Evolutionary conservation across 345 rosid species (phyloP).

Genomic region (Anastatica hierochuntica): DNA sequence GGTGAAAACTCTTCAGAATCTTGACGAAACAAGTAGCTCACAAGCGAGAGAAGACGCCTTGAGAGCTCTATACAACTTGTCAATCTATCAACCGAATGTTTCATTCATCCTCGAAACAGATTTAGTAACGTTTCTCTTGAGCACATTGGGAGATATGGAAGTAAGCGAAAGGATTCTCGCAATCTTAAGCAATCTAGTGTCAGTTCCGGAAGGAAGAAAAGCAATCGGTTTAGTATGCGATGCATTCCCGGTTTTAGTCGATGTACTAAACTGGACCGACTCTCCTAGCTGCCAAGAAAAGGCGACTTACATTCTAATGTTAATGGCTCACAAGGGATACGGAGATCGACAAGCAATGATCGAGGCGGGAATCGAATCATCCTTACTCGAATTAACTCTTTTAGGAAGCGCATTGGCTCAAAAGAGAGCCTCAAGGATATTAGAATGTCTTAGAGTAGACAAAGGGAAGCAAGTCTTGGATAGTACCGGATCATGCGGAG

Average conservation of each 20-base stretch:
- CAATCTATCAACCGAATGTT: slow-evolving; percentile 53
- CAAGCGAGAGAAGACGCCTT: slow-evolving; percentile 85
- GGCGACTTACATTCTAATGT: slow-evolving; percentile 72
- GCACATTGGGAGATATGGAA: slow-evolving; percentile 78
- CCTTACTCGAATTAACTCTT: slow-evolving; percentile 81
- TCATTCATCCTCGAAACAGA: slow-evolving; percentile 51
- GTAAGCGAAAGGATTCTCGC: slow-evolving; percentile 83
- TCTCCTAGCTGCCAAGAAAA: slow-evolving; percentile 93
- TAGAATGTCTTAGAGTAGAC: slow-evolving; percentile 66
- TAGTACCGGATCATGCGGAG: slow-evolving; percentile 41
- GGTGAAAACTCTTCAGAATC: slow-evolving; percentile 45
- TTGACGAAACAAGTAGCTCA: slow-evolving; percentile 29
- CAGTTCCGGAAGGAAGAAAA: slow-evolving; percentile 78
- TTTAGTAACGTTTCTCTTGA: slow-evolving; percentile 48
- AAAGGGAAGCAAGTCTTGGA: slow-evolving; percentile 86
- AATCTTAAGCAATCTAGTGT: slow-evolving; percentile 63
- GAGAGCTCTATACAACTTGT: slow-evolving; percentile 81
- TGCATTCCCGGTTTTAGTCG: slow-evolving; percentile 66
- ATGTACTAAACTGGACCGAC: slow-evolving; percentile 84
- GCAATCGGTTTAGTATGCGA: slow-evolving; percentile 47
- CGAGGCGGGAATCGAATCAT: slow-evolving; percentile 72
- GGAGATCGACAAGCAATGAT: slow-evolving; percentile 86
- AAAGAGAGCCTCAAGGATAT: slow-evolving; percentile 88
- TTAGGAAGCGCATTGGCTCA: slow-evolving; percentile 87
- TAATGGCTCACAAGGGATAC: slow-evolving; percentile 87